phyloP scores from a whole-genome alignment of 202 grass and related monocot genomes.

The Eragrostis tef region DNA sequence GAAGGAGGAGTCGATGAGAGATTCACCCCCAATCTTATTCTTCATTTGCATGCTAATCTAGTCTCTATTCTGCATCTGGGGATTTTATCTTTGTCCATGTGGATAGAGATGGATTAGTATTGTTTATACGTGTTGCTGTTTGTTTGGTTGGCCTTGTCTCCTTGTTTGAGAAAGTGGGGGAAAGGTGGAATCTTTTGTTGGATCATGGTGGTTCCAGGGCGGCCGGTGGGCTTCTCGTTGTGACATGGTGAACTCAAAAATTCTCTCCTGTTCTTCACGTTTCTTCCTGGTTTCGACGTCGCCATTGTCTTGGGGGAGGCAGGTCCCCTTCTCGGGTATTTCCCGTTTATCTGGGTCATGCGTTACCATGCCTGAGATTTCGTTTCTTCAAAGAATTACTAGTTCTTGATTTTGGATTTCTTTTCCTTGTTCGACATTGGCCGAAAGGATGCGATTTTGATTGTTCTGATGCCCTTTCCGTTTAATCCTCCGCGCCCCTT shows the following conservation, averaged over 20 bases:
- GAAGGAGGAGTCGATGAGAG: background rate
- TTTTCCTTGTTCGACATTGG: slow-evolving; percentile 17
- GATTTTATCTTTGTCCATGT: slow-evolving; percentile 43
- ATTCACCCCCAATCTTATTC: background rate
- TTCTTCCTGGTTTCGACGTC: background rate
- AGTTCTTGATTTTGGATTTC: background rate
- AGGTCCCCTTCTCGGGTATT: slow-evolving; percentile 10
- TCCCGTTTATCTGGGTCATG: background rate
- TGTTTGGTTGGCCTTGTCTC: slow-evolving; percentile 55
- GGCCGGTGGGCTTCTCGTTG: slow-evolving; percentile 41
- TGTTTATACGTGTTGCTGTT: slow-evolving; percentile 44
- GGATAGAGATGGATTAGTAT: slow-evolving; percentile 46
- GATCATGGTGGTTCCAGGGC: slow-evolving; percentile 39
- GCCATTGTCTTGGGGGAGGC: slow-evolving; percentile 36
- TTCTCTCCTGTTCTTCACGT: slow-evolving; percentile 44
- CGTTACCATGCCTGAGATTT: slow-evolving; percentile 23
- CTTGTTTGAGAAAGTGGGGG: slow-evolving; percentile 52
- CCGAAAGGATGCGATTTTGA: slow-evolving; percentile 13
- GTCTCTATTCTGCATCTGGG: slow-evolving; percentile 44
- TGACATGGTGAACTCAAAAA: slow-evolving; percentile 49
- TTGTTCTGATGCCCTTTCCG: slow-evolving; percentile 18
- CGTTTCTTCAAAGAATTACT: background rate
- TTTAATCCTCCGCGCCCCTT: slow-evolving; percentile 18
- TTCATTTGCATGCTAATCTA: slow-evolving; percentile 11
- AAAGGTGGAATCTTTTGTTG: slow-evolving; percentile 56